Evolutionary conservation across 129 eudicot genomes (phyloP).

Genomic region (Flaveria linearis): DNA sequence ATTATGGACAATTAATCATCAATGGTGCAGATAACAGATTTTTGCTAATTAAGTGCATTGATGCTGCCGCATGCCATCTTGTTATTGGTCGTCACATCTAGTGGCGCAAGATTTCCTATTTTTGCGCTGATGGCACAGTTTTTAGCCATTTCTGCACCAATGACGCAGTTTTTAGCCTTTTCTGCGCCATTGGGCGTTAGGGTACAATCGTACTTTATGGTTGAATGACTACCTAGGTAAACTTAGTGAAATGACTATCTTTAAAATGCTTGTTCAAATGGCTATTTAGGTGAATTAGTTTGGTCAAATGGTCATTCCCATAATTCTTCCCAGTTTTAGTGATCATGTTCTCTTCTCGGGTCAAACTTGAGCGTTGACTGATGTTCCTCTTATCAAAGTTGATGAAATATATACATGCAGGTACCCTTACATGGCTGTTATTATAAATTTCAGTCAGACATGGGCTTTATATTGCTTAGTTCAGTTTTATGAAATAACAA

Average conservation of each 20-base stretch:
- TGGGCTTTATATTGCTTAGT: conserved; percentile 97
- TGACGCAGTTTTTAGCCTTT: not conserved
- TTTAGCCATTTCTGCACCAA: not conserved
- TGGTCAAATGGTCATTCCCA: not conserved
- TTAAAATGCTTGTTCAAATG: not conserved
- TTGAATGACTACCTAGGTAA: not conserved
- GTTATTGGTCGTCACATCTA: not conserved
- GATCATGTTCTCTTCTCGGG: not conserved
- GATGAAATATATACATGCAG: conserved; percentile 40
- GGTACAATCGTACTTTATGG: not conserved
- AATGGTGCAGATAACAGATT: not conserved
- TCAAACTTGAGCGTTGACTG: conserved; percentile 21
- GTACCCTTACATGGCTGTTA: conserved; percentile 90
- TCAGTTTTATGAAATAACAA: conserved; percentile 81
- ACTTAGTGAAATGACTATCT: not conserved
- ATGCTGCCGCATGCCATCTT: not conserved
- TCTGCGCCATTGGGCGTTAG: not conserved
- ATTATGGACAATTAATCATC: not conserved
- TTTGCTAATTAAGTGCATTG: not conserved
- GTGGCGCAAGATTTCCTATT: not conserved
- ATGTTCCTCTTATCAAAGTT: conserved; percentile 4
- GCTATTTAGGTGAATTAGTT: not conserved
- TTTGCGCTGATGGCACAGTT: not conserved
- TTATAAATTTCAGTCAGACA: conserved; percentile 90
- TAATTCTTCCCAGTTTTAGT: not conserved